These are phyloP conservation scores for Solanum bulbocastanum DNA, from an alignment of 257 asterid species.

Conservation along the genomic window DNA sequence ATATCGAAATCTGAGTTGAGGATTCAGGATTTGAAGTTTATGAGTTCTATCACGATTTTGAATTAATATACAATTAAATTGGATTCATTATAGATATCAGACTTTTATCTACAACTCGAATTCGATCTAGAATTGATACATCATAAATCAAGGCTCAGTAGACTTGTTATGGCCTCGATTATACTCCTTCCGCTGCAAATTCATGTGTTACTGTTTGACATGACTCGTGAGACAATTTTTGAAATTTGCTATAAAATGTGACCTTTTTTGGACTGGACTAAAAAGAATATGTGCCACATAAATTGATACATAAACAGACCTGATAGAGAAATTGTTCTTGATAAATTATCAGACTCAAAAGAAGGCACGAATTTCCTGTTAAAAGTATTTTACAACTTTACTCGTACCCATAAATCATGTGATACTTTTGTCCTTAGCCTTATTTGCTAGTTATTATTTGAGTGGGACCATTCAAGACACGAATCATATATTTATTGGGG, in stretches of 20 bases:
- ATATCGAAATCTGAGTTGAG: not conserved
- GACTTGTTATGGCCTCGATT: not conserved
- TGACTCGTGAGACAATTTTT: not conserved
- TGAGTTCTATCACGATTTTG: fast-evolving
- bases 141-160: not conserved
- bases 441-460: not conserved
- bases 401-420: not conserved
- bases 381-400: not conserved
- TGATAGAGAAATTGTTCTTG: fast-evolving
- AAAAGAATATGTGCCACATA: not conserved
- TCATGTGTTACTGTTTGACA: not conserved
- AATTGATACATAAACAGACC: not conserved
- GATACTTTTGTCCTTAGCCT: not conserved
- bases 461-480: not conserved
- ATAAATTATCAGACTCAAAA: not conserved
- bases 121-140: not conserved
- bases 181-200: not conserved
- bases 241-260: not conserved
- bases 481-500: not conserved
- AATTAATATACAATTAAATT: not conserved
- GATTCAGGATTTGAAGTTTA: not conserved
- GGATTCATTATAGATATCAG: not conserved
- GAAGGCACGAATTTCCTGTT: not conserved
- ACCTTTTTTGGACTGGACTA: not conserved
- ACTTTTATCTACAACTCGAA: not conserved